phyloP scores from a whole-genome alignment of 371 early-diverging fungal species.

The Blastocladiella emersonii region DNA sequence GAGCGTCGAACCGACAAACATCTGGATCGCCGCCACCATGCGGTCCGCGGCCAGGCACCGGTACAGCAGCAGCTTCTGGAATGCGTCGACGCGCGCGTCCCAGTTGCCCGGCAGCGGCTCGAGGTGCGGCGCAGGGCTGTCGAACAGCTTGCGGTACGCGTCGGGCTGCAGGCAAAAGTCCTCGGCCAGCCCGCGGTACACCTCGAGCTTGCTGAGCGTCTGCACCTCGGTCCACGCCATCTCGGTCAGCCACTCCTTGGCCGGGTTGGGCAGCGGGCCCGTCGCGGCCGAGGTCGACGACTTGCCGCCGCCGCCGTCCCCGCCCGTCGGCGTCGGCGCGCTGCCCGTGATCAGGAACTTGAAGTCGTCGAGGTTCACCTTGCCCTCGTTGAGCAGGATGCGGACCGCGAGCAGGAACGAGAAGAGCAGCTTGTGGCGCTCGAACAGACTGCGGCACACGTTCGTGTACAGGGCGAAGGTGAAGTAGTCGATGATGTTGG shows the following conservation, averaged over 20 bases:
- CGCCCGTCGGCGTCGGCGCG: not conserved
- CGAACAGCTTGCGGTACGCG: conserved; percentile 25
- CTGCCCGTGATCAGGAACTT: conserved; percentile 35
- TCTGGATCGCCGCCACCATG: conserved; percentile 30
- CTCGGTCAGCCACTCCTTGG: conserved; percentile 31
- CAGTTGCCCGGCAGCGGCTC: conserved; percentile 30
- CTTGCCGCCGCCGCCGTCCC: not conserved
- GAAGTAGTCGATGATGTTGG: conserved; percentile 39
- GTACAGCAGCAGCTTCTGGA: conserved; percentile 31
- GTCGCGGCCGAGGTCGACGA: conserved; percentile 3
- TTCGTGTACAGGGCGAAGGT: conserved; percentile 40
- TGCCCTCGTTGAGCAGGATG: conserved; percentile 38
- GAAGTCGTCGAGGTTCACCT: conserved; percentile 38
- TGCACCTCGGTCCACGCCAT: conserved; percentile 30
- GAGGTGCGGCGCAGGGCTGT: conserved; percentile 29
- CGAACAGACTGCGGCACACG: conserved; percentile 40
- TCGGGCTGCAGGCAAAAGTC: conserved; percentile 21
- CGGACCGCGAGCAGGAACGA: conserved; percentile 35
- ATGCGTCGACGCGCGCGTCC: conserved; percentile 17
- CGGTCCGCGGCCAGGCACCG: conserved; percentile 33
- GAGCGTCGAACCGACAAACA: conserved; percentile 31
- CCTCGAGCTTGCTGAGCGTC: conserved; percentile 20
- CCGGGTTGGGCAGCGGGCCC: conserved; percentile 26
- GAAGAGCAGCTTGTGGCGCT: conserved; percentile 41
- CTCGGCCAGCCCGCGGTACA: conserved; percentile 22